These are phyloP conservation scores for Pilasporangium apinafurcum DNA, from an alignment of 352 stramenopile species.

Conservation along the genomic window DNA sequence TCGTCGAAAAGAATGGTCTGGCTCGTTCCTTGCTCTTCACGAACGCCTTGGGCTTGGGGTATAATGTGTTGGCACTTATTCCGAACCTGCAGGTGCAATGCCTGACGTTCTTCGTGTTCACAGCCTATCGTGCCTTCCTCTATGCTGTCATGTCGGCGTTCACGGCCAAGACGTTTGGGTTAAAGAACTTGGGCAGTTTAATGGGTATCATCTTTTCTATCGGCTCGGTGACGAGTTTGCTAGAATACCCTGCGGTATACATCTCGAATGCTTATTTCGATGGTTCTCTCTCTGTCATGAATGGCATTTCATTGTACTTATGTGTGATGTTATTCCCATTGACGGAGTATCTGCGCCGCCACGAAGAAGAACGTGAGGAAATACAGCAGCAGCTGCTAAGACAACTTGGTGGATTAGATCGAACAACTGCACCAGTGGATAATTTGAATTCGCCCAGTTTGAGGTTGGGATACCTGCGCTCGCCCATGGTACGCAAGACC, in stretches of 20 bases:
- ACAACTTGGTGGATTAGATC: slow-evolving; percentile 6
- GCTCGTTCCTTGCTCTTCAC: slow-evolving; percentile 68
- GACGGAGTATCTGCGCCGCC: slow-evolving; percentile 48
- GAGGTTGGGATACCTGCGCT: slow-evolving; percentile 51
- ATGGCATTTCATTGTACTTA: slow-evolving; percentile 35
- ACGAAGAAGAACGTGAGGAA: slow-evolving; percentile 36
- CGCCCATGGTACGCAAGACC: slow-evolving; percentile 22
- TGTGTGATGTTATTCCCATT: slow-evolving; percentile 56
- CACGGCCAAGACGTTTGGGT: slow-evolving; percentile 81
- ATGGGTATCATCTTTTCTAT: slow-evolving; percentile 82
- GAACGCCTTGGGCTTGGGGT: slow-evolving; percentile 59
- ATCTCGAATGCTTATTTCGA: slow-evolving; percentile 52
- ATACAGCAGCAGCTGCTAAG: slow-evolving; percentile 25
- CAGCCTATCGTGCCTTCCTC: slow-evolving; percentile 78
- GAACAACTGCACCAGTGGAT: too few species aligned
- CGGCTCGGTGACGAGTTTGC: slow-evolving; percentile 61
- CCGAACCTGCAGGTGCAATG: slow-evolving; percentile 59
- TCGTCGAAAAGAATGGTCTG: slow-evolving; percentile 68
- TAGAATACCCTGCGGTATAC: slow-evolving; percentile 75
- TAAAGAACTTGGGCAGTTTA: slow-evolving; percentile 78
- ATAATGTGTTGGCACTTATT: slow-evolving; percentile 68
- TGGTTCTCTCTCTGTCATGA: slow-evolving; percentile 52
- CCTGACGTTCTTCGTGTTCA: slow-evolving; percentile 75
- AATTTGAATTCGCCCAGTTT: slow-evolving; percentile 37
- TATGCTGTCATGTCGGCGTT: slow-evolving; percentile 86